Conservation (phyloP, 2,329 filamentous ascomycete genomes). For the Coleophoma crateriformis region DNA sequence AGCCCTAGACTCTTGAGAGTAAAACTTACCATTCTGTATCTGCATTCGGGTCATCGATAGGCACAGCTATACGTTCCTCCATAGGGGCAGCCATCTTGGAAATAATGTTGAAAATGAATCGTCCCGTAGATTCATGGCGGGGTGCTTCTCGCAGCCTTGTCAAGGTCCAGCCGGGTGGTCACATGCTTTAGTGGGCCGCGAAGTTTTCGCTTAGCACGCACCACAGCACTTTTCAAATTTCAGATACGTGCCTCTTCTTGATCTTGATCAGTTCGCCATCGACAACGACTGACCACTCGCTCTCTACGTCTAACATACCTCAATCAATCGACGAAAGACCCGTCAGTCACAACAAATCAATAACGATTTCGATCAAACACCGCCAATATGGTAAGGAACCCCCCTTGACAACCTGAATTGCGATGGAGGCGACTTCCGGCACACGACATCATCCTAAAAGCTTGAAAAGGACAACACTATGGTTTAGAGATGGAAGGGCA, state of each 20-base stretch:
- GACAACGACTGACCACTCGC: slow-evolving; percentile 28
- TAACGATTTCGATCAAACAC: slow-evolving; percentile 37
- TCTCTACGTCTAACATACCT: slow-evolving; percentile 27
- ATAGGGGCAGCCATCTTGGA: slow-evolving; percentile 51
- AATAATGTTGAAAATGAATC: neutral
- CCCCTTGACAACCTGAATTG: slow-evolving; percentile 6
- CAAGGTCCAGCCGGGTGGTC: too few relatives aligned
- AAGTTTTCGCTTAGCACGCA: slow-evolving; percentile 6
- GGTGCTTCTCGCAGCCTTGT: too few relatives aligned
- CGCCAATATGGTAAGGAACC: slow-evolving; percentile 65
- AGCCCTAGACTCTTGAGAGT: neutral
- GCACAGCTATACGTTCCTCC: slow-evolving; percentile 68
- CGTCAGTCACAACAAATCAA: slow-evolving; percentile 25
- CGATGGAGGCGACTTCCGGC: slow-evolving; percentile 16
- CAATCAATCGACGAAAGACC: slow-evolving; percentile 25
- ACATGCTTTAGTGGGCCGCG: neutral
- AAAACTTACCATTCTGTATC: slow-evolving; percentile 85
- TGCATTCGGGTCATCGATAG: slow-evolving; percentile 90
- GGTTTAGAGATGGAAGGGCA: neutral
- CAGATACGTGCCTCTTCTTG: slow-evolving; percentile 5
- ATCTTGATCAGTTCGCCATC: slow-evolving; percentile 18
- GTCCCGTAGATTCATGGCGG: neutral
- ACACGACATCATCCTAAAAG: slow-evolving; percentile 19
- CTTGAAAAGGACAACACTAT: neutral
- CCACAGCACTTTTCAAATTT: slow-evolving; percentile 6